Conservation (phyloP, 169 alveolate genomes). For the Theileria annulata region DNA sequence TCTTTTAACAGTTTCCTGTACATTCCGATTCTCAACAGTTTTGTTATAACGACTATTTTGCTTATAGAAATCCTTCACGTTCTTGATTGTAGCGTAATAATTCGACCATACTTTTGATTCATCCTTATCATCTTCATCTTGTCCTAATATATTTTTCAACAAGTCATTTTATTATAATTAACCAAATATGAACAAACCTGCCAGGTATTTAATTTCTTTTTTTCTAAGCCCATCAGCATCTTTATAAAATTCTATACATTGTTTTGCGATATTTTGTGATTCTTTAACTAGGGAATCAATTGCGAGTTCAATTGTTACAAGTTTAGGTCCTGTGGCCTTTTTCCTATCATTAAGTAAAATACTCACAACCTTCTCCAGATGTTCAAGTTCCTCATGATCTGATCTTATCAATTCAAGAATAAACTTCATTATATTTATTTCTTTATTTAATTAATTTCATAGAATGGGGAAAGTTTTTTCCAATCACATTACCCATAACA, state of each 20-base stretch:
- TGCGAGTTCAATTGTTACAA: constrained; percentile 67
- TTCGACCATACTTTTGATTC: constrained; percentile 72
- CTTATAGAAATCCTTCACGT: constrained; percentile 69
- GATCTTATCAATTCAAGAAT: constrained; percentile 61
- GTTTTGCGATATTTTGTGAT: constrained; percentile 52
- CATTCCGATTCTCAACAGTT: constrained; percentile 43
- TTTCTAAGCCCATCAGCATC: constrained; percentile 68
- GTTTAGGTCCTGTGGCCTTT: constrained; percentile 53
- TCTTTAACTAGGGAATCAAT: constrained; percentile 50
- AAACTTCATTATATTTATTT: constrained; percentile 42
- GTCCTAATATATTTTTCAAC: too few species aligned
- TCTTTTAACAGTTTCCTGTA: constrained; percentile 64
- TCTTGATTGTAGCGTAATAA: constrained; percentile 73
- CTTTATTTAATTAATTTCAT: constrained; percentile 1
- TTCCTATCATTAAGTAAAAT: constrained; percentile 51
- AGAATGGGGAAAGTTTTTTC: not conserved
- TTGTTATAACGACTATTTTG: constrained; percentile 55
- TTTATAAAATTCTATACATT: constrained; percentile 42
- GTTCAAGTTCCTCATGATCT: constrained; percentile 69
- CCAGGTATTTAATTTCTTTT: constrained; percentile 55
- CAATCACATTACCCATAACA: not conserved
- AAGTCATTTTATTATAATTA: too few species aligned
- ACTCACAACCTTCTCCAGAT: constrained; percentile 66
- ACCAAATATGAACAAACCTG: too few species aligned
- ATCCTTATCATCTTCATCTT: not conserved